Base-by-base conservation (phyloP, 257 asterid species). In the Ocimum tenuiflorum region DNA sequence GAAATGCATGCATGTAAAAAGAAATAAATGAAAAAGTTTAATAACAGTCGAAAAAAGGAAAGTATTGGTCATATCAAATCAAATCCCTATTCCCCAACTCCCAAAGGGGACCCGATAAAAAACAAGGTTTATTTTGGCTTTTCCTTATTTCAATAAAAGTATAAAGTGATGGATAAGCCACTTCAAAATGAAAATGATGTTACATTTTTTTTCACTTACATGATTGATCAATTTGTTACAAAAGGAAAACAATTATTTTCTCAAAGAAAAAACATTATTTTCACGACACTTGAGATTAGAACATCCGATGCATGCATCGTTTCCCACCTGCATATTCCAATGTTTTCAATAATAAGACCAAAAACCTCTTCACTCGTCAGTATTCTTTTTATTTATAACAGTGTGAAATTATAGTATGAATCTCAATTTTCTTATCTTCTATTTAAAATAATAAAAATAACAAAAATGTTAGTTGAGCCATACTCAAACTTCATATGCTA, bases 101-200 rank as follows among this genome's bases (percentile, higher is more conserved):
- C 13, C 36, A 49, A n/a, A 41, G 35, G 14, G 80, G 84, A 35
- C 85, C 86, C 86, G 70, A 73, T 68, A 77, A 83, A 43, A 31
- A 60, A 68, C 63, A 73, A 23, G 47, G 82, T 77, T 76, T 72
- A 22, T 10, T 77, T 78, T 70, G 82, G 70, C 81, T 76, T 79
- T 74, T 73, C 70, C 79, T 43, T 78, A 78, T 83, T 82, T 82
- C 91, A 77, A 67, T 54, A 61, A 66, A 79, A 77, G 65, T 43
- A 68, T 67, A 78, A 80, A 80, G 91, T 76, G 82, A 78, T 83
- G 52, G 79, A 71, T 56, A 67, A 76, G 66, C 74, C 51, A 73
- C 78, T 79, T 73, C 64, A 61, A 60, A 76, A 74, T 67, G 86
- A 79, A 75, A 87, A 78, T 77, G 84, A 87, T 78, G 84, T 78